phyloP scores from a whole-genome alignment of 2,329 filamentous ascomycete genomes.

The Colletotrichum nymphaeae region DNA sequence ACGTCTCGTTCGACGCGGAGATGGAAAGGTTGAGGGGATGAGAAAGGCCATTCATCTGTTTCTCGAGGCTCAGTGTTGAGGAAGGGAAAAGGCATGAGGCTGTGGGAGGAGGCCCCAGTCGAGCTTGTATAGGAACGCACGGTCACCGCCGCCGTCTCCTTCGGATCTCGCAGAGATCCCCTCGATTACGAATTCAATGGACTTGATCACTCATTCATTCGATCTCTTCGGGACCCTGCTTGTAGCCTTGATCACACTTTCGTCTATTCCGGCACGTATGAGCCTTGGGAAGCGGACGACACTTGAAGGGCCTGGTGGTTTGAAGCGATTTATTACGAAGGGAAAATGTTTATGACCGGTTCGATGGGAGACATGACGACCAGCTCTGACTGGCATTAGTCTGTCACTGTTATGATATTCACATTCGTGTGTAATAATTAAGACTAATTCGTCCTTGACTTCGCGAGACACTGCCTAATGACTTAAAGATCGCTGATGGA shows the following conservation, averaged over 20 bases:
- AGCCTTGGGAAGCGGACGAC: not conserved
- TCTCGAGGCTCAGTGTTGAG: slow-evolving; percentile 14
- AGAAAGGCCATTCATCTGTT: slow-evolving; percentile 1
- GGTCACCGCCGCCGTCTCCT: not conserved
- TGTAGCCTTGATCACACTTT: not conserved
- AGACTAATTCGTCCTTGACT: slow-evolving; percentile 16
- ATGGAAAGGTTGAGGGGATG: not conserved
- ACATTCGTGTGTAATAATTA: slow-evolving; percentile 32
- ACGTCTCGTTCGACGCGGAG: not conserved
- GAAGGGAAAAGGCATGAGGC: not conserved
- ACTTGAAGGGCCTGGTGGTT: not conserved
- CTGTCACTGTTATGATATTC: slow-evolving; percentile 19
- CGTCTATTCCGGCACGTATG: not conserved
- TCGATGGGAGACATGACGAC: not conserved
- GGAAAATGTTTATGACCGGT: slow-evolving; percentile 29
- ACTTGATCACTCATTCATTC: not conserved
- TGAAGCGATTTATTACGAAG: slow-evolving; percentile 4
- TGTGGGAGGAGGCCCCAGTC: slow-evolving; percentile 2
- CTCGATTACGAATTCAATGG: slow-evolving; percentile 23
- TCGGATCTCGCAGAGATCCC: not conserved
- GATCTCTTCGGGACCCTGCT: not conserved
- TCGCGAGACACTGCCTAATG: not conserved
- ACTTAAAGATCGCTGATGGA: not conserved
- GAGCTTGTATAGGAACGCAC: slow-evolving; percentile 9
- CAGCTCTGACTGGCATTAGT: not conserved